These are phyloP conservation scores for Dothidotthia symphoricarpi DNA, from an alignment of 2,329 filamentous ascomycete species.

Conservation along the genomic window DNA sequence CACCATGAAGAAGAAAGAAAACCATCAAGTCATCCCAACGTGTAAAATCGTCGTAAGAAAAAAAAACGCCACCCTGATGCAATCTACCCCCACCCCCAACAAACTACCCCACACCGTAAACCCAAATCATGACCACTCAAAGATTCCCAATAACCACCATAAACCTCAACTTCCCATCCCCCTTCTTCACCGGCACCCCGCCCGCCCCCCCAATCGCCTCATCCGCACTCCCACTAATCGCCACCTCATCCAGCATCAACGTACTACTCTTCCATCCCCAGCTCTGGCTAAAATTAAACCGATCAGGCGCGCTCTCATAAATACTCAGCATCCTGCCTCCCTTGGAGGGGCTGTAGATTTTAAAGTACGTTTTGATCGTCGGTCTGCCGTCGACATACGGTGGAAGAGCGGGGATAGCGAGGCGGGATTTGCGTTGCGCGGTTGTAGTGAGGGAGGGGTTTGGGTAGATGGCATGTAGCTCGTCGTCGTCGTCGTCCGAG, in stretches of 20 bases:
- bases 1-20: too few relatives aligned
- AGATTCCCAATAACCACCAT: constrained; percentile 60
- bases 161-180: constrained; percentile 55
- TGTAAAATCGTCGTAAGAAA: too few relatives aligned
- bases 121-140: too few relatives aligned
- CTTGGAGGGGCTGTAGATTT: constrained; percentile 59
- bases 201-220: constrained; percentile 11
- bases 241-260: constrained; percentile 54
- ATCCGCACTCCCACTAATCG: constrained; percentile 20
- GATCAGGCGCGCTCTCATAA: constrained; percentile 59
- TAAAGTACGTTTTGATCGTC: constrained; percentile 61
- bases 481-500: constrained; percentile 29
- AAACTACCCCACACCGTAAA: too few relatives aligned
- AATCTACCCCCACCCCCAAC: too few relatives aligned
- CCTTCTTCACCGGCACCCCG: constrained; percentile 33
- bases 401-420: constrained; percentile 46
- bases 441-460: constrained; percentile 27
- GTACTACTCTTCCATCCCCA: constrained; percentile 63
- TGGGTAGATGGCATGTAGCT: constrained; percentile 19
- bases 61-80: too few relatives aligned
- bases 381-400: constrained; percentile 56
- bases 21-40: too few relatives aligned
- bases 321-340: constrained; percentile 59
- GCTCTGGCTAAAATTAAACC: constrained; percentile 60
- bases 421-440: constrained; percentile 17